Percentiles rank a stretch among this genome's conserved stretches.
These are phyloP conservation scores for Epichloe sylvatica DNA, from an alignment of 2,329 filamentous ascomycete genomes.

Conservation along the genomic window DNA sequence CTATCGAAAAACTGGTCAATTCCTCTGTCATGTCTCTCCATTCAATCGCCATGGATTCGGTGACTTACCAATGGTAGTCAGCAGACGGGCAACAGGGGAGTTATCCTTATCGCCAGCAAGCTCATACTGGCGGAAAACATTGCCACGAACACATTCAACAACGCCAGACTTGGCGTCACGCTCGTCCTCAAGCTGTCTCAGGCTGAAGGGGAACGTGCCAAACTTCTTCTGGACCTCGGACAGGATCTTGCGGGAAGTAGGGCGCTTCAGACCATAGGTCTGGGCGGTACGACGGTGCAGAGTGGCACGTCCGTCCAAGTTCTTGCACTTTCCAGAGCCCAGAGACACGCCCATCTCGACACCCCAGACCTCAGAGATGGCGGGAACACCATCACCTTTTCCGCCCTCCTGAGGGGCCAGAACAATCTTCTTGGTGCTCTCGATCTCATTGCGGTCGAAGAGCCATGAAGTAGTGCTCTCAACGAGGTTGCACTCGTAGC, in stretches of 20 bases:
- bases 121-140: slow-evolving; percentile 91
- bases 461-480: slow-evolving; percentile 98
- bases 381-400: slow-evolving; percentile 80
- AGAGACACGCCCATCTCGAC: slow-evolving; percentile 89
- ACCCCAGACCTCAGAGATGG: slow-evolving; percentile 91
- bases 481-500: slow-evolving; percentile 81
- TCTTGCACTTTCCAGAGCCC: slow-evolving; percentile 90
- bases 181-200: slow-evolving; percentile 94
- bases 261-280: slow-evolving; percentile 86
- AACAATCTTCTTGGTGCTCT: slow-evolving; percentile 95
- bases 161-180: slow-evolving; percentile 89
- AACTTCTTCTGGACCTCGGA: slow-evolving; percentile 97
- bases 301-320: slow-evolving; percentile 71
- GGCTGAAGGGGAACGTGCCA: slow-evolving; percentile 91
- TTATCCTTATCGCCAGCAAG: slow-evolving; percentile 88
- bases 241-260: slow-evolving; percentile 79
- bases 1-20: slow-evolving; percentile 19
- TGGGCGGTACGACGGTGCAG: slow-evolving; percentile 85
- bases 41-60: background rate
- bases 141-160: slow-evolving; percentile 86
- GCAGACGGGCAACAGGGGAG: slow-evolving; percentile 67
- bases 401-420: slow-evolving; percentile 71
- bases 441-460: slow-evolving; percentile 94
- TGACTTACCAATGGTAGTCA: slow-evolving; percentile 81
- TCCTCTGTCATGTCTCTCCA: slow-evolving; percentile 21